These are phyloP conservation scores for Solanum phureja DNA, from an alignment of 257 asterid genomes.

Conservation along the genomic window DNA sequence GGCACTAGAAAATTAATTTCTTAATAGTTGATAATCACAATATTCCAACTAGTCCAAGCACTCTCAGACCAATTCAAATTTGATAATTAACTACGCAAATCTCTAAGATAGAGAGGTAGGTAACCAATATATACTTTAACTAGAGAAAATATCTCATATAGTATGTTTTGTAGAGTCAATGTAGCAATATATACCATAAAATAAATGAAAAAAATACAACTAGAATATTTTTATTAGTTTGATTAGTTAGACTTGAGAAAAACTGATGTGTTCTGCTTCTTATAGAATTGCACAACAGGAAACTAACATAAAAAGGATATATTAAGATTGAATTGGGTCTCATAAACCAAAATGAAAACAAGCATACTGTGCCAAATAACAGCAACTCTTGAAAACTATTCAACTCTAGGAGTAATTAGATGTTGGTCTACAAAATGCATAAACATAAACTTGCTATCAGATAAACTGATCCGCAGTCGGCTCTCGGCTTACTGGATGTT, in stretches of 20 bases:
- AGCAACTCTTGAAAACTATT: neutral
- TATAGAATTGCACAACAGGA: neutral
- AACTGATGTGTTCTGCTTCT: neutral
- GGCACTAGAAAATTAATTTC: neutral
- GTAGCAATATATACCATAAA: neutral
- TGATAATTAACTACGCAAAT: neutral
- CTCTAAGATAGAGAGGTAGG: neutral
- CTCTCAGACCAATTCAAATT: neutral
- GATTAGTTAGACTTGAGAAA: neutral
- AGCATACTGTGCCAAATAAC: neutral
- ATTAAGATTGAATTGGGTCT: neutral
- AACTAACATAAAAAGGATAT: neutral
- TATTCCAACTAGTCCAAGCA: neutral
- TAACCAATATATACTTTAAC: neutral
- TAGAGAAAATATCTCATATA: neutral
- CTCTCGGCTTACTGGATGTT: slow-evolving; percentile 4
- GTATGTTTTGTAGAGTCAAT: neutral
- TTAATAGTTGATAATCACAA: neutral
- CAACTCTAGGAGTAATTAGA: neutral
- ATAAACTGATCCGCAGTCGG: neutral
- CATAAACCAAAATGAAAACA: neutral
- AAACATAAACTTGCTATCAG: neutral
- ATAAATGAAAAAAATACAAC: neutral
- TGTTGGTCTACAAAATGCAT: slow-evolving; percentile 3
- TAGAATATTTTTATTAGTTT: neutral